Base-by-base conservation (phyloP, 2,329 filamentous ascomycete genomes). In the Penicillium corylophilum region DNA sequence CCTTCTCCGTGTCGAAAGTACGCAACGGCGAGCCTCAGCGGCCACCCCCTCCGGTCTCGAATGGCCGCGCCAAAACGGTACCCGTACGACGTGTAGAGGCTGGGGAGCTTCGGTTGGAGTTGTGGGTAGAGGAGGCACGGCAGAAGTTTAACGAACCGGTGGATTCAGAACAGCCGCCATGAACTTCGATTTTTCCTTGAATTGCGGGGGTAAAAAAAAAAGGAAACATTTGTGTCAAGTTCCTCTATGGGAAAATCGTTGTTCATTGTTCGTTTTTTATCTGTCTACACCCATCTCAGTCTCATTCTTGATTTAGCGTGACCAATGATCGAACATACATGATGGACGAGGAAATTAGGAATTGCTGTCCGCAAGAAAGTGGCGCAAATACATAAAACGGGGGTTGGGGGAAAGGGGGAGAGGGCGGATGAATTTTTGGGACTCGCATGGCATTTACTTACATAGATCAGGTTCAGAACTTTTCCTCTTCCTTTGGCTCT, bases 51-150 rank as follows among this genome's bases (percentile, higher is more conserved):
- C 64, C 62, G 55, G 62, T 63, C 44, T 71, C 71, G 20, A 71
- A 70, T 52, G 81, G 79, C 22, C 80, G 81, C 8, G 74, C 76
- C 28, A 81, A 75, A 62, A 84, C 82, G 12, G 81, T 79, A 43
- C 82, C 86, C 1, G 75, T 89, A 40, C 77, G 86, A 56, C 77
- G 79, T 28, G 79, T 89, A 16, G 80, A 85, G 59, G 81, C 83
- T 2, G 86, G 85, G 4, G 83, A 86, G 52, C 81, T 89, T 66
- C 74, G 81, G 22, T 79, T 89, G 63, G 86, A 89, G 66, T 77
- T 85, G 51, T 89, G 85, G 85, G 79, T 88, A 50, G 86, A 89
- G 69, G 84, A 88, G 64, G 80, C 80, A 51, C 77, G 74, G 55
- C 75, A 77, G 48, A 84, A 84, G 64, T 75, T 77, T 55, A 70